These are phyloP conservation scores for Cyclotella atomus DNA, from an alignment of 108 stramenopile species.

Conservation along the genomic window DNA sequence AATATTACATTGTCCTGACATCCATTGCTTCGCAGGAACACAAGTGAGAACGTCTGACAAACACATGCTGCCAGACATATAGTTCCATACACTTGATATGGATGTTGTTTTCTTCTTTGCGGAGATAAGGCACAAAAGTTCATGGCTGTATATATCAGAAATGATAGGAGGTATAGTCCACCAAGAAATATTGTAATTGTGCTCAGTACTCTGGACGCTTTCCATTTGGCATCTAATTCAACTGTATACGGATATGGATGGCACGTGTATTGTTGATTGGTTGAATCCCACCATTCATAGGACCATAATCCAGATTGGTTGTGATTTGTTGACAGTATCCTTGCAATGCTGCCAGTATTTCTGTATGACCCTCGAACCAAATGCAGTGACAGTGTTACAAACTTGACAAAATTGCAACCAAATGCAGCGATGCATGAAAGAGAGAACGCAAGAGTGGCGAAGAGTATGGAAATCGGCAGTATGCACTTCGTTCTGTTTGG, in stretches of 20 bases:
- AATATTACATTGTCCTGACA: constrained; percentile 13
- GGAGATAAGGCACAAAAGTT: background rate
- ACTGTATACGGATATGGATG: constrained; percentile 5
- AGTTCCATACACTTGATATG: background rate
- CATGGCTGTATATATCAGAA: background rate
- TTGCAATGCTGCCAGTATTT: background rate
- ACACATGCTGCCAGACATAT: background rate
- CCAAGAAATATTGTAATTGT: background rate
- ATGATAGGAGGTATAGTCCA: background rate
- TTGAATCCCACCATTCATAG: constrained; percentile 17
- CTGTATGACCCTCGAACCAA: background rate
- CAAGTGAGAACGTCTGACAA: background rate
- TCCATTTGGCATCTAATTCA: constrained; percentile 21
- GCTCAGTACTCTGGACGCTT: background rate
- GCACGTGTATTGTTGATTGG: background rate
- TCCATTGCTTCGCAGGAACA: constrained; percentile 15
- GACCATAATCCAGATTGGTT: constrained; percentile 11
- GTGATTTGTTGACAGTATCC: background rate
- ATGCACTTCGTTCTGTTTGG: background rate
- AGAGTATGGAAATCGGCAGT: background rate
- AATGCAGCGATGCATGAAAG: constrained; percentile 13
- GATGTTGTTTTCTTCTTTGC: background rate
- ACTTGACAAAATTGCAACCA: constrained; percentile 15
- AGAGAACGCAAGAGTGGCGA: background rate
- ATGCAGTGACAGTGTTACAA: background rate